Conservation (phyloP, 2,329 filamentous ascomycete genomes). For the Aureobasidium namibiae region DNA sequence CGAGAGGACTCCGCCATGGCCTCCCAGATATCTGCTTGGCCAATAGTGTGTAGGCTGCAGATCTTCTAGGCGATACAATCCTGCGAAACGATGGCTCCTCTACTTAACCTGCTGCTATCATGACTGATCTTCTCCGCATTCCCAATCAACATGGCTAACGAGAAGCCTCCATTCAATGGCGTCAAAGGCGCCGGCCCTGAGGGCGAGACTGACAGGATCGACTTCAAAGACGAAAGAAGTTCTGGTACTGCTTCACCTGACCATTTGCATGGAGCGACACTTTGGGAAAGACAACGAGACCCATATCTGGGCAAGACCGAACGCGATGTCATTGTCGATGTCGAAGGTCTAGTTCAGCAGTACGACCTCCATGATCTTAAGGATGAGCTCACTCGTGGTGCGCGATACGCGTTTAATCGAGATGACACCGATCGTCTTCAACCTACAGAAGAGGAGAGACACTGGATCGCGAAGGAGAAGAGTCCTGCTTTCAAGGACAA, state of each 20-base stretch:
- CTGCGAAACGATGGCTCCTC: not conserved
- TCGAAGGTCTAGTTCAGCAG: constrained; percentile 19
- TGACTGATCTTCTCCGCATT: not conserved
- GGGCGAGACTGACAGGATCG: constrained; percentile 1
- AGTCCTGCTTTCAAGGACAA: constrained; percentile 64
- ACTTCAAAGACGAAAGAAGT: constrained; percentile 3
- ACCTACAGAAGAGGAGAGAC: constrained; percentile 51
- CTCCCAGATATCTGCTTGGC: constrained; percentile 1
- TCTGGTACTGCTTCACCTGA: not conserved
- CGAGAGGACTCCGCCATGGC: not conserved
- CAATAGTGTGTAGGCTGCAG: not conserved
- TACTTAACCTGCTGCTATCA: constrained; percentile 1
- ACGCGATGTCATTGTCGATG: constrained; percentile 20
- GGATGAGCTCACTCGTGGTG: constrained; percentile 20
- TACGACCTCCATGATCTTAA: constrained; percentile 19
- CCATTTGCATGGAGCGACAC: not conserved
- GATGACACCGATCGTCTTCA: constrained; percentile 25
- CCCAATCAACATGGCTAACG: not conserved
- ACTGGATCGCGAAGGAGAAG: constrained; percentile 51
- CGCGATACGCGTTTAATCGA: constrained; percentile 20
- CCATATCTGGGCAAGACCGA: constrained; percentile 24
- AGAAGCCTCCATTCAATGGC: not conserved
- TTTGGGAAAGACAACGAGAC: constrained; percentile 17
- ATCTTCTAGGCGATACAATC: constrained; percentile 4
- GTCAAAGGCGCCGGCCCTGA: not conserved